Percentiles rank a stretch among this genome's conserved stretches.
These are phyloP conservation scores for Davidsoniella virescens DNA, from an alignment of 2,329 filamentous ascomycete genomes.

Conservation along the genomic window DNA sequence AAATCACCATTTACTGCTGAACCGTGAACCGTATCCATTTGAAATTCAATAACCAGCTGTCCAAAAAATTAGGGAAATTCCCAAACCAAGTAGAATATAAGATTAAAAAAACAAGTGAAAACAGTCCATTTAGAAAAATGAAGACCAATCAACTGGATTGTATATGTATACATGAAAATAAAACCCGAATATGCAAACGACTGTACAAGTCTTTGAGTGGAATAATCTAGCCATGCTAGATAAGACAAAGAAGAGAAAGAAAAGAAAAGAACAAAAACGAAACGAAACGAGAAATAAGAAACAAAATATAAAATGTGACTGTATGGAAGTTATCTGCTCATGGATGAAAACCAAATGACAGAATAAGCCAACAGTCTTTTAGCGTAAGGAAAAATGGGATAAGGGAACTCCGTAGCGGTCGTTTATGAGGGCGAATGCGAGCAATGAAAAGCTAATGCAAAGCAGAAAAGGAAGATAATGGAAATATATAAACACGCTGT, in stretches of 20 bases:
- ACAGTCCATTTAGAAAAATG: background rate
- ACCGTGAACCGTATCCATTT: too few species aligned
- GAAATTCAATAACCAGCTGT: too few species aligned
- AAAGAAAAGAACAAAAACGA: too few species aligned
- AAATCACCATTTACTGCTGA: too few species aligned
- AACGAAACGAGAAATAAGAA: background rate
- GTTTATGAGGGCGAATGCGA: background rate
- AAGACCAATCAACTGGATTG: background rate
- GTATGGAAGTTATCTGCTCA: background rate
- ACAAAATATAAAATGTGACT: background rate
- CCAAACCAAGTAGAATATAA: too few species aligned
- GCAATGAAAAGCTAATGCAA: background rate
- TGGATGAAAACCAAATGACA: too few species aligned
- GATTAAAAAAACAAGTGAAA: too few species aligned
- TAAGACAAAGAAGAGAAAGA: background rate
- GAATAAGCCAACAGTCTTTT: too few species aligned
- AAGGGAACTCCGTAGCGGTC: background rate
- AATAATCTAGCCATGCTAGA: too few species aligned
- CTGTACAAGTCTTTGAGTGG: too few species aligned
- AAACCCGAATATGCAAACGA: background rate
- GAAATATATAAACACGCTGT: background rate
- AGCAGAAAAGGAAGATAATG: slow-evolving; percentile 1
- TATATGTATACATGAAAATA: background rate
- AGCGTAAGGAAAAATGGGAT: background rate
- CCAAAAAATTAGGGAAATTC: too few species aligned